Base-by-base conservation (phyloP, 768 basidiomycete species). In the Suillus tomentosus region DNA sequence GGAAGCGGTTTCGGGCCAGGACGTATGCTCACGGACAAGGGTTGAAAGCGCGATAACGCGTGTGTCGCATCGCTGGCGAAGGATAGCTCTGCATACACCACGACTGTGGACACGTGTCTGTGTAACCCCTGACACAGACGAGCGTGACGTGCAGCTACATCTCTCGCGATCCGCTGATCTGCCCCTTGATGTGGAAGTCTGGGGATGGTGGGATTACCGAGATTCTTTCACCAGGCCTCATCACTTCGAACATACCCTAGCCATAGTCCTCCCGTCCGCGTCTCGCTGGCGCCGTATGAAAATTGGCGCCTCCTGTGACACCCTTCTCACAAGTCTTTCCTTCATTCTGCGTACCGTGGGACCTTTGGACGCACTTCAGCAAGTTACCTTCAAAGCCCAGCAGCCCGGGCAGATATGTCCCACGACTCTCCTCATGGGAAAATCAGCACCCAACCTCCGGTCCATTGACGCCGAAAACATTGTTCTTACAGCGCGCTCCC, bases 51-150 rank as follows among this genome's bases (percentile, higher is more conserved):
- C 60, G 54, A 67, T 77, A 17, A 70, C 76, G 55, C 68, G 68
- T 31, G 76, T 77, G 13, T 76, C 73, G 27, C 76, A 69, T 47
- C 68, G 74, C 42, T 77, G 76, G 74, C 71, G 76, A 64, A 63
- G 68, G 39, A 65, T 76, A n/a, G 70, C 70, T 17, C 62, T 77
- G 34, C 67, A 76, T 57, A 72, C 73, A 24, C 69, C 76, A 6
- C 71, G 73, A 17, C 59, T 76, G 39, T 76, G 74, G 74, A 69
- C 72, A 27, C 68, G 68, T 50, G 68, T 76, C 50, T 73, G 62
- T 63, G 58, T 75, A 43, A 67, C 64, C 3, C 75, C 74, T 17
- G 61, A 66, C 17, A 48, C 69, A 24, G 40, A 58, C 24, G 17
- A 58, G 24, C 27, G 57, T 19, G 57, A 42, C 11, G 13, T 42